Evolutionary conservation across 2,329 filamentous ascomycete species (phyloP), one percentile per base, ranked within the genome.

Genomic region (Emergomyces orientalis): DNA sequence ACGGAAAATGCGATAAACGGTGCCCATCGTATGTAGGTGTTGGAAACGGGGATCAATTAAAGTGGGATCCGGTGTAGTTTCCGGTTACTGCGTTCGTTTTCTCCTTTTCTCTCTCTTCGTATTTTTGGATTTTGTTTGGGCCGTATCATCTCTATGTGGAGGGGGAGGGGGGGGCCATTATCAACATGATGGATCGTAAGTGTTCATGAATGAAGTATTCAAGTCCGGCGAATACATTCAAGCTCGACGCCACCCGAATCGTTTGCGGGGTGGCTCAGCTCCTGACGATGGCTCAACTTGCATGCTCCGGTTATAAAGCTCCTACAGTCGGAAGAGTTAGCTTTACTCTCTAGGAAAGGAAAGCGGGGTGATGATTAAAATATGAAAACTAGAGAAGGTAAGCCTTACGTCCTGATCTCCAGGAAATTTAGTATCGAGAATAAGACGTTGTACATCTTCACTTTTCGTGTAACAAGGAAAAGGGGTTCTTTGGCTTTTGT

Each of bases 401-500:
- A 78, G 25, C 25, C 87, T 78, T 77, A 96, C 92, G 79, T 97
- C 93, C 69, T 96, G 91, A 76, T 96, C 91, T 62, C 86, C 88
- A 54, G 86, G 82, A 77, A 97, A 88, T 70, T 87, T 86, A 68
- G 89, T 89, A 70, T 95, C 90, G 66, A 97, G 76, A 62, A 97
- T 86, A 70, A 96, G 75, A 69, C 89, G 86, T 69, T 87, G 82
- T 4, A 89, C 84, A 61, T 84, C 81, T 64, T 93, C 88, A 69
- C 88, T 87, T 69, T 82, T 86, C 41, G 80, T 79, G 65, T 65
- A 65, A 11, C 56, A 37, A 19, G 65, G 84, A 68, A 97, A 97
- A 5, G 91, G 87, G 58, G 86, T 86, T 61, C 89, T 89, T 75
- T 97, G 92, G 70, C 93, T 96, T 76, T 88, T 88, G 83, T 97